Evolutionary conservation across 192 early-diverging fungal species (phyloP).

Genomic region (Mortierella claussenii): DNA sequence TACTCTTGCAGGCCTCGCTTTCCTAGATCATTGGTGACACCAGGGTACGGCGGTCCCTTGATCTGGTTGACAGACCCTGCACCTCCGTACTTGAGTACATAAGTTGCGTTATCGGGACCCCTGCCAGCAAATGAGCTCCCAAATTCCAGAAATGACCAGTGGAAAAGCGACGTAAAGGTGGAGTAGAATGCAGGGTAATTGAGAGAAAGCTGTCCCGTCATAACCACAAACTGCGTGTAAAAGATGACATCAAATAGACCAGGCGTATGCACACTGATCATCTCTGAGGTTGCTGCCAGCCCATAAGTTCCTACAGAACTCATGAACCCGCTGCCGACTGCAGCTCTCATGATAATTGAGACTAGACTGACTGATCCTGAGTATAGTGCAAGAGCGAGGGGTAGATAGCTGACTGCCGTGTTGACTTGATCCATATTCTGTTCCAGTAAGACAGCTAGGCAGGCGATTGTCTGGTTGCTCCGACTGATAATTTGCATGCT

Average conservation of each 20-base stretch:
- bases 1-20: neutral
- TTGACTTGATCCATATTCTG: slow-evolving; percentile 27
- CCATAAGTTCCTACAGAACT: slow-evolving; percentile 37
- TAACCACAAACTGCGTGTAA: slow-evolving; percentile 62
- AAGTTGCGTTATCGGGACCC: slow-evolving; percentile 37
- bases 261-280: slow-evolving; percentile 57
- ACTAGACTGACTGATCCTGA: slow-evolving; percentile 23
- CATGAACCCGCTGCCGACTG: slow-evolving; percentile 26
- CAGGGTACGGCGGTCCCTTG: neutral
- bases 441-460: slow-evolving; percentile 31
- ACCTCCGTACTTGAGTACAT: slow-evolving; percentile 34
- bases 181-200: slow-evolving; percentile 60
- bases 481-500: slow-evolving; percentile 15
- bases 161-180: slow-evolving; percentile 59
- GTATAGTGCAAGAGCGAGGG: slow-evolving; percentile 33
- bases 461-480: slow-evolving; percentile 25
- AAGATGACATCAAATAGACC: slow-evolving; percentile 63
- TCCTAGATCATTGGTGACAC: neutral
- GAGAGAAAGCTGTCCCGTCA: slow-evolving; percentile 56
- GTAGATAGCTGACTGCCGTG: slow-evolving; percentile 29
- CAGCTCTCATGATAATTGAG: slow-evolving; percentile 33
- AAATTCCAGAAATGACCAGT: slow-evolving; percentile 57
- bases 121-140: slow-evolving; percentile 41
- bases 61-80: slow-evolving; percentile 45
- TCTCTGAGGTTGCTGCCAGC: slow-evolving; percentile 16